Evolutionary conservation across 208 protist species (phyloP), one percentile per base, ranked within the genome.

Genomic region (Trypanosomatidae sp.): DNA sequence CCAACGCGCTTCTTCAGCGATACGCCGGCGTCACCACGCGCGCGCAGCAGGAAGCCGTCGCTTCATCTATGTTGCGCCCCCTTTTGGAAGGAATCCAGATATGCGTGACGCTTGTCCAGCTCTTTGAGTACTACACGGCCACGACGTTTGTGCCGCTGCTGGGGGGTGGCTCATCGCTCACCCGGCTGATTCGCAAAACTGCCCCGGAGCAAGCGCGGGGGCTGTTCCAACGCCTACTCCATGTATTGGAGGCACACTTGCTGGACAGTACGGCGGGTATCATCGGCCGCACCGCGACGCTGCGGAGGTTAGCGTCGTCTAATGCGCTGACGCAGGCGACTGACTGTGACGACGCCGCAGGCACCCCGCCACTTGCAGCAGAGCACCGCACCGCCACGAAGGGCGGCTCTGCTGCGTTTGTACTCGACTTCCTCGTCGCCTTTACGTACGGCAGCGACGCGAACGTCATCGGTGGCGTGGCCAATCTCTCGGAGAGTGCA

Each of bases 101-200:
- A 19, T 73, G 73, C 53, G 88, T 91, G 67, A 67, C 75, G 22
- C 73, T 96, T 7, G 65, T 93, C 44, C 83, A 90, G 77, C 81
- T 96, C 25, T 91, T 93, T 49, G 79, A 77, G 60, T 96, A 94
- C 80, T 95, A 92, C 76, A 79, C 69, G 17, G 71, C 41, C 28
- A 86, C 83, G 6, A 88, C 84, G 4, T 90, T 94, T 46, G 67
- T 68, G 12, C 84, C 86, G 30, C 69, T 96, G 39, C 80, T 94
- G 39, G 89, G 89, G 0, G 53, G 69, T 28, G 69, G 65, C 22
- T 66, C 89, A 1, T 72, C 83, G 43, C 81, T 95, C 53, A 91
- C 87, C 17, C 66, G 69, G n/a, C 76, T 92, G 25, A 69, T 93
- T 13, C 65, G 69, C 9, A 76, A 90, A 62, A 81, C 83, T 25